A percentile compares a stretch with the other conserved stretches of the same genome.
Evolutionary conservation across 2,329 filamentous ascomycete species (phyloP).

Genomic region (Fusarium luffae): DNA sequence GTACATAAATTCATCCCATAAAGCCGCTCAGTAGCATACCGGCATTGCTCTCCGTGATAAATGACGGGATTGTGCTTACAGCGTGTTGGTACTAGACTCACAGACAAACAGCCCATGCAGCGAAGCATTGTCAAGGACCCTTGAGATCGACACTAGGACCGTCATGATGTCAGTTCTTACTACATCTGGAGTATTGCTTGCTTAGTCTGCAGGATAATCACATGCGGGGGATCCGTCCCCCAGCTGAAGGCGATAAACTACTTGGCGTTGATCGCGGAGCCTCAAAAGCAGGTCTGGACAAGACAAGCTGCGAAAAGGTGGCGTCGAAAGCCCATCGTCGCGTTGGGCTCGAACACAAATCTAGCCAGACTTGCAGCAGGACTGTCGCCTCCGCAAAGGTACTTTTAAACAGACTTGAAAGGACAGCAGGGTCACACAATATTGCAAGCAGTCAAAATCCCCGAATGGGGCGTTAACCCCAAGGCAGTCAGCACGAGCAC

Average conservation of each 20-base stretch:
- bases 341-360: neutral
- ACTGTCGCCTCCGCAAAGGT: neutral
- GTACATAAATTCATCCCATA: neutral
- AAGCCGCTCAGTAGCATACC: neutral
- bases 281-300: conserved; percentile 9
- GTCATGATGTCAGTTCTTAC: conserved; percentile 37
- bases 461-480: conserved; percentile 26
- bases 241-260: conserved; percentile 16
- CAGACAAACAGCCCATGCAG: neutral
- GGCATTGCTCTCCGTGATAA: neutral
- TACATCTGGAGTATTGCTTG: conserved; percentile 23
- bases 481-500: conserved; percentile 10
- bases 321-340: neutral
- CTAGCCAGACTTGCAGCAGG: neutral
- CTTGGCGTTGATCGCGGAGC: conserved; percentile 28
- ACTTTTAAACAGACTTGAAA: neutral
- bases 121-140: conserved; percentile 12
- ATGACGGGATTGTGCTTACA: neutral
- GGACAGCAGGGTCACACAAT: neutral
- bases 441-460: conserved; percentile 22
- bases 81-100: too few relatives aligned
- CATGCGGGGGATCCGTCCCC: conserved; percentile 14
- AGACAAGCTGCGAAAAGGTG: neutral
- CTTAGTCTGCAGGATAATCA: conserved; percentile 30
- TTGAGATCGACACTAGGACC: conserved; percentile 28